Evolutionary conservation across 805 yeast species (phyloP).

Genomic region (Nakazawaea pomicola): DNA sequence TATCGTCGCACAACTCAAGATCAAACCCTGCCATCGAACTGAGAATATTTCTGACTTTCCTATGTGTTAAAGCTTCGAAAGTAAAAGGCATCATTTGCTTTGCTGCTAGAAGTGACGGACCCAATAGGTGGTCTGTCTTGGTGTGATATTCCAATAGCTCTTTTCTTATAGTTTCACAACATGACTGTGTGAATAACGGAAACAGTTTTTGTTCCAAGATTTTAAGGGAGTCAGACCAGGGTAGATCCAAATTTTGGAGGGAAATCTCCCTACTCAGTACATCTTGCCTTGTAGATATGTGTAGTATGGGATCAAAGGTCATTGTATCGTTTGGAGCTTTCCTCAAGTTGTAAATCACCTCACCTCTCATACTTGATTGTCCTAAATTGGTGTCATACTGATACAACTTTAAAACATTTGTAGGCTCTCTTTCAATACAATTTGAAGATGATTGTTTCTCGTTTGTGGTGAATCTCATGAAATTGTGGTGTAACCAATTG

Average conservation of each 20-base stretch:
- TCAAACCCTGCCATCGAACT: constrained; percentile 49
- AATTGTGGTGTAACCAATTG: too few species aligned
- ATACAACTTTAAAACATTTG: too few species aligned
- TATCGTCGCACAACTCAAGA: constrained; percentile 40
- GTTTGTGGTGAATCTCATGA: too few species aligned
- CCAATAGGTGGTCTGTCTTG: too few species aligned
- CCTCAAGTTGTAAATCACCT: too few species aligned
- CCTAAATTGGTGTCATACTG: too few species aligned
- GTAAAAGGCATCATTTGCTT: constrained; percentile 54
- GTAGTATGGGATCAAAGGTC: constrained; percentile 22
- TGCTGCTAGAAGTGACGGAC: constrained; percentile 22
- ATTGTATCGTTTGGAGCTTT: too few species aligned
- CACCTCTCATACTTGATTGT: too few species aligned
- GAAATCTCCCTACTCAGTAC: constrained; percentile 16
- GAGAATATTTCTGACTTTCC: constrained; percentile 41
- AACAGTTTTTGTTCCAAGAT: constrained; percentile 27
- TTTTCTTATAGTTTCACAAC: constrained; percentile 35
- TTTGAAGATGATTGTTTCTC: too few species aligned
- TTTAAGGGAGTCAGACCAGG: constrained; percentile 17
- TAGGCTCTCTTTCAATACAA: too few species aligned
- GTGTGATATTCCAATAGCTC: constrained; percentile 31
- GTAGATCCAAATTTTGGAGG: constrained; percentile 12
- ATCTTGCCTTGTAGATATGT: constrained; percentile 18
- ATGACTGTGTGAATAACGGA: constrained; percentile 40
- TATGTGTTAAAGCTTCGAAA: constrained; percentile 48